Evolutionary conservation across 805 yeast genomes (phyloP).

Genomic region (Schwanniomyces polymorphus): DNA sequence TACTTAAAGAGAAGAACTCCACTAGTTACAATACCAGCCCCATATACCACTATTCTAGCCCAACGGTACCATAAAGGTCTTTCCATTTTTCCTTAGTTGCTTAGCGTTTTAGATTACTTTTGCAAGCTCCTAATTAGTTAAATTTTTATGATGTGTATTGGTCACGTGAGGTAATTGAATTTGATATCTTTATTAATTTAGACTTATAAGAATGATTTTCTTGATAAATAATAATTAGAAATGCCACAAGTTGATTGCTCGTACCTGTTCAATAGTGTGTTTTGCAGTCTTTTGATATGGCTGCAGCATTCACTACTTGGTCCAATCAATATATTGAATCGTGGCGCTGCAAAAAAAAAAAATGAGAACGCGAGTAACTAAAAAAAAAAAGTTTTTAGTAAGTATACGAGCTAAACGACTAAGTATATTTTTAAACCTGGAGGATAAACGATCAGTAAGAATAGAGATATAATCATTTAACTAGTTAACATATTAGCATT

Average conservation of each 20-base stretch:
- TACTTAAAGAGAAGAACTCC: constrained; percentile 74
- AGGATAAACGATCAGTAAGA: background rate
- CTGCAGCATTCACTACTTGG: no score
- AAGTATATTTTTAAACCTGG: background rate
- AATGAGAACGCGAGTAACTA: background rate
- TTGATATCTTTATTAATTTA: background rate
- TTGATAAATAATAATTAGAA: no score
- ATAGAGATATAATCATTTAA: background rate
- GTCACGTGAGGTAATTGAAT: background rate
- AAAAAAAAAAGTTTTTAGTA: background rate
- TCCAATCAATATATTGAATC: background rate
- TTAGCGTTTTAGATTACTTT: background rate
- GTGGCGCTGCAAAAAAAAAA: background rate
- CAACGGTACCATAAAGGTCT: constrained; percentile 57
- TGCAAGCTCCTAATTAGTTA: background rate
- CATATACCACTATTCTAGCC: constrained; percentile 56
- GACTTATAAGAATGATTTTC: no score
- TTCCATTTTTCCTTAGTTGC: constrained; percentile 5
- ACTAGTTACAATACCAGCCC: constrained; percentile 65
- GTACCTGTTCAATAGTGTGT: background rate
- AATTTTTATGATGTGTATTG: background rate
- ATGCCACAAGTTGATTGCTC: background rate
- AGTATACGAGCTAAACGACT: constrained; percentile 10
- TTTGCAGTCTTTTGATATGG: no score
- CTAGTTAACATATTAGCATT: background rate